phyloP scores from a whole-genome alignment of 1,284 basidiomycete genomes.

The Exobasidium cylindrosporum region DNA sequence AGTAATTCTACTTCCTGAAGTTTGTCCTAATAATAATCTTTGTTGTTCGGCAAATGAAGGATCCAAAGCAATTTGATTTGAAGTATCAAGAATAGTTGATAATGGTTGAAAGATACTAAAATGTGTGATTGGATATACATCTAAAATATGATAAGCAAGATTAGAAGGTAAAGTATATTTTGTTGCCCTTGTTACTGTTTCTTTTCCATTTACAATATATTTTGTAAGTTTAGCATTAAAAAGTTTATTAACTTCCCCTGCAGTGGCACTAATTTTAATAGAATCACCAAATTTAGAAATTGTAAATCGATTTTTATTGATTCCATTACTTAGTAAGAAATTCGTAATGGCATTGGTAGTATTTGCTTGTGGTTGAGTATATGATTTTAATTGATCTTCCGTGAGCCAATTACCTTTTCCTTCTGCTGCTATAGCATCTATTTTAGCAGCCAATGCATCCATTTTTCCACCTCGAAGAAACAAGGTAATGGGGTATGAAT shows the following conservation, averaged over 20 bases:
- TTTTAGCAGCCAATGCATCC: constrained; percentile 16
- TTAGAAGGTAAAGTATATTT: constrained; percentile 14
- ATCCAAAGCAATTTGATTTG: background rate
- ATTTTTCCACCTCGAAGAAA: constrained; percentile 12
- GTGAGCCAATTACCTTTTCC: constrained; percentile 13
- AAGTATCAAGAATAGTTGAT: background rate
- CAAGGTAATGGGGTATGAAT: constrained; percentile 18
- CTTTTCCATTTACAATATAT: constrained; percentile 3
- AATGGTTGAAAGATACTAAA: background rate
- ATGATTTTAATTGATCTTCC: constrained; percentile 18
- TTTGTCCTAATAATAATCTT: background rate
- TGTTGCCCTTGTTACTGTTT: constrained; percentile 9
- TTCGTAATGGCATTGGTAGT: constrained; percentile 10
- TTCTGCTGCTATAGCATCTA: constrained; percentile 17
- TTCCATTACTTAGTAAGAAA: constrained; percentile 12
- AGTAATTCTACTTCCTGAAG: background rate
- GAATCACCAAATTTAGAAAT: constrained; percentile 3
- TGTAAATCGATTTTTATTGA: constrained; percentile 8
- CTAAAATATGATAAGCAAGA: constrained; percentile 10
- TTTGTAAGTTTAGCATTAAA: constrained; percentile 16
- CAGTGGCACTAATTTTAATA: constrained; percentile 19
- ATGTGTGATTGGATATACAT: constrained; percentile 15
- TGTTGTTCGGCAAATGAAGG: too few relatives aligned
- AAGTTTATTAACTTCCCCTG: constrained; percentile 12
- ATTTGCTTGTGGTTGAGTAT: constrained; percentile 14